Base-by-base conservation (phyloP, 2,329 filamentous ascomycete species). In the Cordyceps pruinosa region DNA sequence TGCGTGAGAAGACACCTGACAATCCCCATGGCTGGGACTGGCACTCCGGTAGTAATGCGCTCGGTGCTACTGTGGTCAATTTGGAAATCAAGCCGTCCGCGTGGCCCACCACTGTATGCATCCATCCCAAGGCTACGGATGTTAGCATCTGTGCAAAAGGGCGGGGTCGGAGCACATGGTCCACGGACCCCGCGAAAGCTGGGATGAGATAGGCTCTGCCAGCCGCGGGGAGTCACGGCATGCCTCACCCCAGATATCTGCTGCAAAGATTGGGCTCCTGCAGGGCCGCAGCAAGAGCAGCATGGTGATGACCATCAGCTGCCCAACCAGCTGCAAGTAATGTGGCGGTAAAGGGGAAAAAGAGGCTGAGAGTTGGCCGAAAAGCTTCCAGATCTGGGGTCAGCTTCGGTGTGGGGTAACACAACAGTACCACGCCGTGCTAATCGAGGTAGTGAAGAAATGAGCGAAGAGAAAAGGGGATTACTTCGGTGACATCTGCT, bases 401-500 rank as follows among this genome's bases (percentile, higher is more conserved):
- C 30, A 30, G 30, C 23, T 25, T 45, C 28, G 28, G 30, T 54
- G 51, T 46, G 51, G 51, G 51, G 51, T 37, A 35, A 34, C 37
- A n/a, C n/a, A 41, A 23, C n/a, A n/a, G n/a, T 21, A 44, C 10
- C 26, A 25, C 39, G 9, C 39, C 15, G 23, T 39, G 13, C 21
- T 41, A 13, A 15, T 7, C n/a, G 6, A 30, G n/a, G 5, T 41
- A 51, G 37, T n/a, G 32, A 53, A 7, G 9, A 17, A 42, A 17
- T 25, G 30, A 32, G 19, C 9, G 5, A 42, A 23, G n/a, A 42
- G 37, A 34, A 23, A n/a, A 48, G 53, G 44, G 53, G 44, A 49
- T 42, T 41, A 48, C 44, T 45, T 56, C 34, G 53, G 53, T 48
- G 53, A 17, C 35, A 39, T 55, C 23, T 37, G 19, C n/a, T 39